Percentiles rank a stretch among this genome's conserved stretches.
These are phyloP conservation scores for Trametes punicea DNA, from an alignment of 768 basidiomycete species.

Conservation along the genomic window DNA sequence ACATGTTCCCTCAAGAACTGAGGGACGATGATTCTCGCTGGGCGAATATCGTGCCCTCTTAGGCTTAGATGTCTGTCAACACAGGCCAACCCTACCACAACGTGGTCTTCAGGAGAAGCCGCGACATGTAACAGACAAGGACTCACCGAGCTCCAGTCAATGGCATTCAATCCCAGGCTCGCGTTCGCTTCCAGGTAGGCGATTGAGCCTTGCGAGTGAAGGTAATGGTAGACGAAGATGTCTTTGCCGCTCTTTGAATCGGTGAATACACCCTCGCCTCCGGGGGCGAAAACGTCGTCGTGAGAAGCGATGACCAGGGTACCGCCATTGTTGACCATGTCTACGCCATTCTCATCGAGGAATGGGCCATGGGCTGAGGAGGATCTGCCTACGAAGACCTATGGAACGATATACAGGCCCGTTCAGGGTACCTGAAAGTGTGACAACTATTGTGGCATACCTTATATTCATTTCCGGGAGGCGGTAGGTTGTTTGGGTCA, in stretches of 20 bases:
- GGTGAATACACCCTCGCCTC: conserved; percentile 19
- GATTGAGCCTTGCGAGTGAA: conserved; percentile 3
- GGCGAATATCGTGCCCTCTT: no score
- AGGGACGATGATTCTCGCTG: no score
- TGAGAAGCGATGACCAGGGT: conserved; percentile 27
- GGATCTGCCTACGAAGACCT: conserved; percentile 24
- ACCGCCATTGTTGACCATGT: conserved; percentile 19
- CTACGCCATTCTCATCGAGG: conserved; percentile 13
- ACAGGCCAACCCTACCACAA: conserved; percentile 12
- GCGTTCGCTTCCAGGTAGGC: conserved; percentile 13
- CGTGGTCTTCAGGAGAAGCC: neutral
- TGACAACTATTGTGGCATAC: no score
- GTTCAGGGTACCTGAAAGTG: neutral
- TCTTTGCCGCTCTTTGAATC: conserved; percentile 11
- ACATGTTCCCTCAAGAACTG: no score
- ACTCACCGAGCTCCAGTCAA: conserved; percentile 20
- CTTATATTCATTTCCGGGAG: conserved; percentile 26
- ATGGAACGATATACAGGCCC: neutral
- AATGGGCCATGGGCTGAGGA: conserved; percentile 21
- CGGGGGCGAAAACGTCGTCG: conserved; percentile 29
- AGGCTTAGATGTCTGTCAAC: conserved; percentile 4
- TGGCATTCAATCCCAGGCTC: conserved; percentile 13
- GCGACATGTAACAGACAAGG: neutral
- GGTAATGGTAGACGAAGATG: conserved; percentile 19
- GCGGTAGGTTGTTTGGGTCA: conserved; percentile 12